Evolutionary conservation across 371 early-diverging fungal species (phyloP), one percentile per base, ranked within the genome.

Genomic region (Mucor piriformis): DNA sequence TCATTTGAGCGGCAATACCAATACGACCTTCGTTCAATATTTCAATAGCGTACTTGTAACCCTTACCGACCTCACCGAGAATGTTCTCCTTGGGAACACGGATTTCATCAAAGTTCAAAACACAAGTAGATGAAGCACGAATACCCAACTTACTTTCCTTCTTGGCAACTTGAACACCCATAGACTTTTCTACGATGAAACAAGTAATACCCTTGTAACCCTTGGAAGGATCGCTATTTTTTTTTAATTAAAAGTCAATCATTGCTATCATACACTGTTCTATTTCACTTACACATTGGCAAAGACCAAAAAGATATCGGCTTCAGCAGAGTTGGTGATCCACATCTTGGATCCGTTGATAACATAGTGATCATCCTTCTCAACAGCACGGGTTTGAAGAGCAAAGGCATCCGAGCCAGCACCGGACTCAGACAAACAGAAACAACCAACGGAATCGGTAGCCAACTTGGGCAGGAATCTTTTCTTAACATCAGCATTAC

Each of bases 151-250:
- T 98, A 64, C 83, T 83, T 77, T 98, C 99, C 87, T 97, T 98
- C 88, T 97, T 97, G 61, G 90, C 92, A 57, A 98, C 83, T 72
- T 90, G 70, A 46, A 98, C 91, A 56, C 99, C 99, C 94, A 88
- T 88, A n/a, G 85, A 86, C 77, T 92, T 92, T 56, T 98, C 97
- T 16, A 97, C 95, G 40, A 96, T 88, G 64, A 98, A 98, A 79
- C 96, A 96, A 32, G 98, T 96, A 67, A 98, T 98, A 50, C 99
- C 99, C 85, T 95, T 95, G 85, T 98, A 96, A 21, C 97, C 97
- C 82, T 92, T 88, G 61, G 20, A 20, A 37, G 13, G 3, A 20
- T 43, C 13, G 48, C 25, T 33, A 37, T 35, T 24, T 43, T 25
- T 20, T 10, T 40, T n/a, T 35, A 18, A 8, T 21, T 15, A 50